Percentiles rank a stretch among this genome's conserved stretches.
phyloP scores from a whole-genome alignment of 805 yeast genomes.

The Lachancea dasiensis region DNA sequence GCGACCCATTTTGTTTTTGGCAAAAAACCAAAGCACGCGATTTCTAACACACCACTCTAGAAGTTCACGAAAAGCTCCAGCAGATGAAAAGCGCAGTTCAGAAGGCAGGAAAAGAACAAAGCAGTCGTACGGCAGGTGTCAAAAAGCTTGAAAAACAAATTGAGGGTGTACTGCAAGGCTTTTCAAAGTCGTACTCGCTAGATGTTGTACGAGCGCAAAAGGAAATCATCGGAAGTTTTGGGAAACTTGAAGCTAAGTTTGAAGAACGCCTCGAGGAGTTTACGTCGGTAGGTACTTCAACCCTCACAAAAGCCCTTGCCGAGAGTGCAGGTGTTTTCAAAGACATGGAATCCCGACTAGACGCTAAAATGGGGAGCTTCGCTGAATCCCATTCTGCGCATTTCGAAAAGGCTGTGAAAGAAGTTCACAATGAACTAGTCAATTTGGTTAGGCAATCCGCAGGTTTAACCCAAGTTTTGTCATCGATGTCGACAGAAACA shows the following conservation, averaged over 20 bases:
- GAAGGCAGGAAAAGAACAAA: too few species aligned
- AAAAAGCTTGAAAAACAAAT: neutral
- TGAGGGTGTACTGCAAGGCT: too few species aligned
- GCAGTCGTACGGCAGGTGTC: too few species aligned
- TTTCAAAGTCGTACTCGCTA: too few species aligned
- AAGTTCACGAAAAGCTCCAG: conserved; percentile 1
- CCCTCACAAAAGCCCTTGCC: neutral
- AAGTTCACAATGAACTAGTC: conserved; percentile 1
- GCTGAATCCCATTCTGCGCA: neutral
- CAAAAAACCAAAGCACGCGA: neutral
- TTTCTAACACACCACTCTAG: conserved; percentile 5
- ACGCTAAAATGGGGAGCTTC: neutral
- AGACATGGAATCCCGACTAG: neutral
- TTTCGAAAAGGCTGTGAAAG: neutral
- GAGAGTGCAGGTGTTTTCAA: neutral
- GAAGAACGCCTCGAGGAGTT: neutral
- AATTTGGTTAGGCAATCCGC: conserved; percentile 8
- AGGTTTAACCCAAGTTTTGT: conserved; percentile 16
- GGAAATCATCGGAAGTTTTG: neutral
- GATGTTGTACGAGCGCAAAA: too few species aligned
- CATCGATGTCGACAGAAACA: conserved; percentile 19
- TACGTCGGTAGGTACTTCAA: neutral
- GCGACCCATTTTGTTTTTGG: neutral
- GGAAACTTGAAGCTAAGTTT: too few species aligned
- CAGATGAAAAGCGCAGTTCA: too few species aligned